phyloP scores from a whole-genome alignment of 495 filamentous ascomycete species.

The Penicillium desertorum region DNA sequence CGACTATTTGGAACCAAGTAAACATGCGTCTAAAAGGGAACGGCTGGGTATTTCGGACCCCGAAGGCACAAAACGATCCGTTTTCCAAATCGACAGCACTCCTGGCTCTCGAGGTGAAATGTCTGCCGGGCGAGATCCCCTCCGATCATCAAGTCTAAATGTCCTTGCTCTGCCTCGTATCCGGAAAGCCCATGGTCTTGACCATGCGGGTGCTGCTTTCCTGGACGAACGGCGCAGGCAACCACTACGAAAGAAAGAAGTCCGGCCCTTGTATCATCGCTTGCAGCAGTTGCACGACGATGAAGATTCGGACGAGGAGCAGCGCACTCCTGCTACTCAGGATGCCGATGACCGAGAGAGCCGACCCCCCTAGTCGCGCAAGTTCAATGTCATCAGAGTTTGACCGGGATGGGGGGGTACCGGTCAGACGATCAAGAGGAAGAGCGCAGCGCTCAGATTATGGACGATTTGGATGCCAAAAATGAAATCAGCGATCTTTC shows the following conservation, averaged over 20 bases:
- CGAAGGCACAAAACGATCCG: conserved; percentile 50
- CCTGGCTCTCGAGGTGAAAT: conserved; percentile 60
- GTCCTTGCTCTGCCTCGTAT: conserved; percentile 69
- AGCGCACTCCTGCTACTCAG: conserved; percentile 56
- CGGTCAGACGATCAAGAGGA: conserved; percentile 26
- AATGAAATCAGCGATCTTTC: conserved; percentile 8
- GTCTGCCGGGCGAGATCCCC: conserved; percentile 32
- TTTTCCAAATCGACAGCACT: conserved; percentile 55
- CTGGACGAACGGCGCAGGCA: conserved; percentile 72
- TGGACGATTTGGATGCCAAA: conserved; percentile 9
- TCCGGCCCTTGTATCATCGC: conserved; percentile 58
- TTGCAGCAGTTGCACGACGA: conserved; percentile 55
- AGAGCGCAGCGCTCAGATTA: background rate
- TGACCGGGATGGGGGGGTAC: conserved; percentile 60
- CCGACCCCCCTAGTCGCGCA: conserved; percentile 71
- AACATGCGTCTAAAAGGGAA: conserved; percentile 71
- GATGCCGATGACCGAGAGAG: conserved; percentile 85
- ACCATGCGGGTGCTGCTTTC: conserved; percentile 65
- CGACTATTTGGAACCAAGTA: conserved; percentile 78
- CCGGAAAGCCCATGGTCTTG: conserved; percentile 60
- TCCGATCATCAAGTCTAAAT: conserved; percentile 49
- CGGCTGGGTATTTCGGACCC: conserved; percentile 75
- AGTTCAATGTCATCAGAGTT: conserved; percentile 64
- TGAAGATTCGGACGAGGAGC: conserved; percentile 63
- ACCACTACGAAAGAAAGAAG: conserved; percentile 50